A percentile compares a stretch with the other conserved stretches of the same genome.
Evolutionary conservation across 495 filamentous ascomycete genomes (phyloP).

Genomic region (Usnea hakonensis): DNA sequence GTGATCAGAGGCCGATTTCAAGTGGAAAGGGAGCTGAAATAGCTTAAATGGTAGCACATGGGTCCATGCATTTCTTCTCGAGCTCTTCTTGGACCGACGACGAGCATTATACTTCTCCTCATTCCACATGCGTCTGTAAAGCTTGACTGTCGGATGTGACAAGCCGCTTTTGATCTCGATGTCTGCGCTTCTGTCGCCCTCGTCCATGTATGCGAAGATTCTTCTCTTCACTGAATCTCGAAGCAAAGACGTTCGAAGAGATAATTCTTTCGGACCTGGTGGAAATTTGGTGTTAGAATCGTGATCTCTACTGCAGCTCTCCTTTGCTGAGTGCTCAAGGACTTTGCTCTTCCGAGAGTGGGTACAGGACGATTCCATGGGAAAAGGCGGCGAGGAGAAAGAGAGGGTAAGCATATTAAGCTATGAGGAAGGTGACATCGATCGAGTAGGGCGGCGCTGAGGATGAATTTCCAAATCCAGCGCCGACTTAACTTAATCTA

Average conservation of each 20-base stretch:
- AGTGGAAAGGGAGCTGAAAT: not conserved
- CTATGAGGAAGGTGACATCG: not conserved
- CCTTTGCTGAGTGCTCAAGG: not conserved
- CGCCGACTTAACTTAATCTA: not conserved
- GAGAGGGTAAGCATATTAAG: not conserved
- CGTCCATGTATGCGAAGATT: not conserved
- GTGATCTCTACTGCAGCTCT: too few relatives aligned
- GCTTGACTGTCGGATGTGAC: not conserved
- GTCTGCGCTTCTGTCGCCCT: not conserved
- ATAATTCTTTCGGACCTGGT: not conserved
- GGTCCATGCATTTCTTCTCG: not conserved
- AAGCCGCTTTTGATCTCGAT: not conserved
- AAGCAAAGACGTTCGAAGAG: not conserved
- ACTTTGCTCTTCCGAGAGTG: not conserved
- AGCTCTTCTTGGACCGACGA: not conserved
- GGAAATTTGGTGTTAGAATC: not conserved
- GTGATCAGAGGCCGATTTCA: not conserved
- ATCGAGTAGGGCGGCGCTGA: not conserved
- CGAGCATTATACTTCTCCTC: not conserved
- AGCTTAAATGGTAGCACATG: not conserved
- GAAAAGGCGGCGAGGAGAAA: not conserved
- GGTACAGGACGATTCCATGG: not conserved
- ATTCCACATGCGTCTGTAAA: not conserved
- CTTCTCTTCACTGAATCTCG: not conserved
- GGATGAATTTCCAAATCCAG: not conserved